phyloP scores from a whole-genome alignment of 2,329 filamentous ascomycete genomes.

The Botryosphaeria dothidea region DNA sequence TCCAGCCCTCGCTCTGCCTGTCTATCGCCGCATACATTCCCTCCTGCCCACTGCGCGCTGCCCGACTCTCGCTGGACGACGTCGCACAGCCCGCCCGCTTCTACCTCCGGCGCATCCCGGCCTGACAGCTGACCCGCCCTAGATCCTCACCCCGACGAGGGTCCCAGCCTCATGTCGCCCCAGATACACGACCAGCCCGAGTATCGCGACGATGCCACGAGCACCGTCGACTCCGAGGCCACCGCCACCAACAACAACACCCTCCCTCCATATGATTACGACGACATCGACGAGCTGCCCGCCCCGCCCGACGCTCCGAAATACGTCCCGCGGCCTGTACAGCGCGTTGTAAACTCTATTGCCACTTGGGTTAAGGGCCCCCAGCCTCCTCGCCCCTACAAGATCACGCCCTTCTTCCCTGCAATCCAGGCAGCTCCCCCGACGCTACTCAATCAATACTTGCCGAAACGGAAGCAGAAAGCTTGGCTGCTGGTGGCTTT shows the following conservation, averaged over 20 bases:
- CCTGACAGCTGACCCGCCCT: background rate
- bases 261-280: conserved; percentile 30
- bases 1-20: background rate
- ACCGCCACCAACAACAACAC: conserved; percentile 25
- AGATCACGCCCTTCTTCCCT: conserved; percentile 60
- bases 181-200: conserved; percentile 15
- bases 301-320: conserved; percentile 27
- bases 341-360: conserved; percentile 38
- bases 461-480: conserved; percentile 62
- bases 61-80: conserved; percentile 1
- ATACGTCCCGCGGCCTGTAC: conserved; percentile 57
- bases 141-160: background rate
- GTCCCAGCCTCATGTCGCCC: background rate
- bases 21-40: background rate
- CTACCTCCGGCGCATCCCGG: conserved; percentile 12
- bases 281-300: conserved; percentile 35
- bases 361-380: conserved; percentile 52
- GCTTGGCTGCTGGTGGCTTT: conserved; percentile 60
- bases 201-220: conserved; percentile 35
- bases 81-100: background rate
- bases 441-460: conserved; percentile 60
- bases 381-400: conserved; percentile 49
- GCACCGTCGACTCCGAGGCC: conserved; percentile 28
- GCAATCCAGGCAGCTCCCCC: conserved; percentile 67
- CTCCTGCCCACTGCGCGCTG: background rate